A percentile compares a stretch with the other conserved stretches of the same genome.
These are phyloP conservation scores for Termitomyces sp. DNA, from an alignment of 768 basidiomycete species.

Conservation along the genomic window DNA sequence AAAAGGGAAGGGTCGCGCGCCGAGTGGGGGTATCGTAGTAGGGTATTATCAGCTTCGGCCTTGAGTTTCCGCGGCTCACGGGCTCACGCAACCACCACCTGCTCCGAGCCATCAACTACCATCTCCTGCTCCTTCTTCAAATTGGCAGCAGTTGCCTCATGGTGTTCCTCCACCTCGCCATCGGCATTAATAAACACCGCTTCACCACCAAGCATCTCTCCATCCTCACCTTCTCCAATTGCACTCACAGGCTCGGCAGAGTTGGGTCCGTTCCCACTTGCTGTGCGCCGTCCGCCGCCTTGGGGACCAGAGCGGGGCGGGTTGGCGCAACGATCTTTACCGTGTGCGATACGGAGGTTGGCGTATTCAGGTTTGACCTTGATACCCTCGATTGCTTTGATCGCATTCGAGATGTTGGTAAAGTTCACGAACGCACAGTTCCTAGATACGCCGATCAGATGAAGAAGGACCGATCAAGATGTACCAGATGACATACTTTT, in stretches of 20 bases:
- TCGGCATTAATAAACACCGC: slow-evolving; percentile 23
- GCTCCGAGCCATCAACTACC: slow-evolving; percentile 1
- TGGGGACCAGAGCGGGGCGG: slow-evolving; percentile 81
- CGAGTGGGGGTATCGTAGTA: neutral
- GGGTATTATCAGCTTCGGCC: slow-evolving; percentile 12
- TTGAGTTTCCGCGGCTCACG: slow-evolving; percentile 15
- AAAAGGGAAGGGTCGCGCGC: neutral
- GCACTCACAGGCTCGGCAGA: slow-evolving; percentile 31
- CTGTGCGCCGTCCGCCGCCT: slow-evolving; percentile 40
- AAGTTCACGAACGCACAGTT: slow-evolving; percentile 97
- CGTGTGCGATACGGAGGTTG: slow-evolving; percentile 86
- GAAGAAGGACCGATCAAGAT: neutral
- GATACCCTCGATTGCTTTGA: slow-evolving; percentile 96
- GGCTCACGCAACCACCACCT: slow-evolving; percentile 14
- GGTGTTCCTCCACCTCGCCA: slow-evolving; percentile 14
- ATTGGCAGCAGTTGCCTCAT: neutral
- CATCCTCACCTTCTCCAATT: slow-evolving; percentile 28
- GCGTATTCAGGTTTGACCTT: slow-evolving; percentile 90
- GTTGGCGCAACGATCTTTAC: slow-evolving; percentile 94
- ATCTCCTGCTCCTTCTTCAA: neutral
- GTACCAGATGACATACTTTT: slow-evolving; percentile 59
- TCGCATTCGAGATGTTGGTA: slow-evolving; percentile 90
- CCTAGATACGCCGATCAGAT: slow-evolving; percentile 34
- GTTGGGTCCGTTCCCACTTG: slow-evolving; percentile 18
- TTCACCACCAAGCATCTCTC: slow-evolving; percentile 27